Evolutionary conservation across 768 basidiomycete species (phyloP).

Genomic region (Hemileccinum impolitum): DNA sequence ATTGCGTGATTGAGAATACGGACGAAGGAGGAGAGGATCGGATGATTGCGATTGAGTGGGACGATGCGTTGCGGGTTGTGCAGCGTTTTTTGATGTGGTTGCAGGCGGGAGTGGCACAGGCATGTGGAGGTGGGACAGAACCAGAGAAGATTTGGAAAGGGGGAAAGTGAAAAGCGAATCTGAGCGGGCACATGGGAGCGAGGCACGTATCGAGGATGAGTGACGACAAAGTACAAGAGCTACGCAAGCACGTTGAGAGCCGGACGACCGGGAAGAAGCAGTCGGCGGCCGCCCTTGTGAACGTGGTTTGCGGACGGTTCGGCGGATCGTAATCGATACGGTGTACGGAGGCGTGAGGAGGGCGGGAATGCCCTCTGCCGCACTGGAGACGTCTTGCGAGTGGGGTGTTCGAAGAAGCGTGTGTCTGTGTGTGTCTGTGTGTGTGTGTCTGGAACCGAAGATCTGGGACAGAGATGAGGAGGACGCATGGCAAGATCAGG

Average conservation of each 20-base stretch:
- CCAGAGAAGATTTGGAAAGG: constrained; percentile 24
- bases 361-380: constrained; percentile 18
- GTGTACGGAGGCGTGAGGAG: not conserved
- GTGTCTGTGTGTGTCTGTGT: not conserved
- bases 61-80: not conserved
- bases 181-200: constrained; percentile 25
- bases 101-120: not conserved
- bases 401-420: not conserved
- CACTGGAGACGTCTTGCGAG: not conserved
- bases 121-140: constrained; percentile 22
- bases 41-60: constrained; percentile 5
- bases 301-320: constrained; percentile 15
- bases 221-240: not conserved
- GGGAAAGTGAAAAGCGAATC: constrained; percentile 23
- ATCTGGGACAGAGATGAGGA: constrained; percentile 9
- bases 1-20: constrained; percentile 13
- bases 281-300: constrained; percentile 15
- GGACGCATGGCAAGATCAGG: constrained; percentile 12
- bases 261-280: constrained; percentile 11
- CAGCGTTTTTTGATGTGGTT: constrained; percentile 1
- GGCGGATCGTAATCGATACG: constrained; percentile 20
- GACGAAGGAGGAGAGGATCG: not conserved
- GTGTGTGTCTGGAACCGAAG: constrained; percentile 1
- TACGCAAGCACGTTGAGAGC: constrained; percentile 4
- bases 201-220: constrained; percentile 19